These are phyloP conservation scores for Coffea humblotiana DNA, from an alignment of 305 asterid species.

Conservation along the genomic window DNA sequence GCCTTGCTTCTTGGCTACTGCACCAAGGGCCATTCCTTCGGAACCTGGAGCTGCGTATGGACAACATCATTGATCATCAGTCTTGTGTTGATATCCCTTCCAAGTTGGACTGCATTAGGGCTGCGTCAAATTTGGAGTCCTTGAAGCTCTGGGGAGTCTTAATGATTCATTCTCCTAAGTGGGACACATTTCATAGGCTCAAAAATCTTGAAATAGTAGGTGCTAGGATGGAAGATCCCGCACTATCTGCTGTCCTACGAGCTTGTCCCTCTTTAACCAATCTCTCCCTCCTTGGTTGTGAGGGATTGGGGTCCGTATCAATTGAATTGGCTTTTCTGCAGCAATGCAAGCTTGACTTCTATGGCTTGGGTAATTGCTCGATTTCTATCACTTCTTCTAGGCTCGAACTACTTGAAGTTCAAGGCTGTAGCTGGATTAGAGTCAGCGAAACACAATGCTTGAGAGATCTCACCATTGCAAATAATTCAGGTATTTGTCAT, in stretches of 20 bases:
- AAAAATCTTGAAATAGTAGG: conserved; percentile 91
- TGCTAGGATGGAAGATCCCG: conserved; percentile 67
- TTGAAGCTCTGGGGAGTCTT: conserved; percentile 92
- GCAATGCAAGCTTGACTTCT: conserved; percentile 78
- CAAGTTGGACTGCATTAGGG: conserved; percentile 68
- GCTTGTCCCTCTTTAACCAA: conserved; percentile 75
- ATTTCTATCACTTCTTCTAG: conserved; percentile 52
- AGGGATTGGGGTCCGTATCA: conserved; percentile 56
- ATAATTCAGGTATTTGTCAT: conserved; percentile 57
- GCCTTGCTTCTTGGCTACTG: conserved; percentile 78
- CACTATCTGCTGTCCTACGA: conserved; percentile 52
- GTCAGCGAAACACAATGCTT: conserved; percentile 58
- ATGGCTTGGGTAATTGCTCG: conserved; percentile 67
- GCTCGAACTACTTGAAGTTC: conserved; percentile 77
- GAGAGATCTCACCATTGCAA: conserved; percentile 66
- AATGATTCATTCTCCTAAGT: conserved; percentile 69
- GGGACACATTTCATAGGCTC: conserved; percentile 76
- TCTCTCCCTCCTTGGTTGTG: conserved; percentile 86
- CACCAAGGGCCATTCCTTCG: conserved; percentile 48
- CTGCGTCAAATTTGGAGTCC: conserved; percentile 80
- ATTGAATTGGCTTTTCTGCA: conserved; percentile 63
- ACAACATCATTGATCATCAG: conserved; percentile 55
- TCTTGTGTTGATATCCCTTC: conserved; percentile 44
- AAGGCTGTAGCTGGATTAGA: conserved; percentile 82
- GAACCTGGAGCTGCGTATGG: conserved; percentile 86